Percentiles rank a stretch among this genome's conserved stretches.
Evolutionary conservation across 2,329 filamentous ascomycete genomes (phyloP).

Genomic region (Talaromyces piceae): DNA sequence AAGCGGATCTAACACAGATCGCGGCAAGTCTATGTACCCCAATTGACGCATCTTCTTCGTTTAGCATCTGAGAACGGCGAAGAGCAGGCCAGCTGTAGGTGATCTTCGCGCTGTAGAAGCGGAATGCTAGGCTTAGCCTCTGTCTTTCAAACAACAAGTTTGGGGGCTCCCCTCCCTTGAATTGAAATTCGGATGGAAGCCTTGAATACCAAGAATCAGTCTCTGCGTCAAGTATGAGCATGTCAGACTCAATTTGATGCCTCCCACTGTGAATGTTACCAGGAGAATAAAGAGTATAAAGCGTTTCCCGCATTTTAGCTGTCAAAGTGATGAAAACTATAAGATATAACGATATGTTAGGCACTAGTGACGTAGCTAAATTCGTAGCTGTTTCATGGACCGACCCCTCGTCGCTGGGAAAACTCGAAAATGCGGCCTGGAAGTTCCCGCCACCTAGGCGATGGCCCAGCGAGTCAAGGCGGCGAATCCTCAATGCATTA

Average conservation of each 20-base stretch:
- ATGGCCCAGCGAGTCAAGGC: slow-evolving; percentile 12
- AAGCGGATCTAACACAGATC: neutral
- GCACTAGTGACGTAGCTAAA: slow-evolving; percentile 6
- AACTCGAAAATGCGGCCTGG: slow-evolving; percentile 10
- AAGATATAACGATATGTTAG: slow-evolving; percentile 33
- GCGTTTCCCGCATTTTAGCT: slow-evolving; percentile 27
- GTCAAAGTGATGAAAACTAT: slow-evolving; percentile 31
- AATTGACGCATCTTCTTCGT: neutral
- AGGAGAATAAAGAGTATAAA: slow-evolving; percentile 34
- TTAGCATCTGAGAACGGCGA: neutral
- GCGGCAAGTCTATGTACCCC: neutral
- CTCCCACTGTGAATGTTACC: slow-evolving; percentile 26
- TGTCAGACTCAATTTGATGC: slow-evolving; percentile 29
- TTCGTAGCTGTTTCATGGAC: neutral
- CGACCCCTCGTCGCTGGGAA: neutral
- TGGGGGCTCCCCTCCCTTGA: slow-evolving; percentile 15
- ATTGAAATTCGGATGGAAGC: slow-evolving; percentile 30
- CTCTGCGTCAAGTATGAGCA: slow-evolving; percentile 26
- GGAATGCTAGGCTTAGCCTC: neutral
- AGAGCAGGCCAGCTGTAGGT: neutral
- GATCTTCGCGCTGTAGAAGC: neutral
- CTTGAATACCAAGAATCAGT: slow-evolving; percentile 32
- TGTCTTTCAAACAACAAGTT: neutral
- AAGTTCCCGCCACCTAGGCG: slow-evolving; percentile 19
- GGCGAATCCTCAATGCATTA: slow-evolving; percentile 21